Evolutionary conservation across 140 eudicot genomes (phyloP), one percentile per base, ranked within the genome.

Genomic region (Bidens hawaiensis): DNA sequence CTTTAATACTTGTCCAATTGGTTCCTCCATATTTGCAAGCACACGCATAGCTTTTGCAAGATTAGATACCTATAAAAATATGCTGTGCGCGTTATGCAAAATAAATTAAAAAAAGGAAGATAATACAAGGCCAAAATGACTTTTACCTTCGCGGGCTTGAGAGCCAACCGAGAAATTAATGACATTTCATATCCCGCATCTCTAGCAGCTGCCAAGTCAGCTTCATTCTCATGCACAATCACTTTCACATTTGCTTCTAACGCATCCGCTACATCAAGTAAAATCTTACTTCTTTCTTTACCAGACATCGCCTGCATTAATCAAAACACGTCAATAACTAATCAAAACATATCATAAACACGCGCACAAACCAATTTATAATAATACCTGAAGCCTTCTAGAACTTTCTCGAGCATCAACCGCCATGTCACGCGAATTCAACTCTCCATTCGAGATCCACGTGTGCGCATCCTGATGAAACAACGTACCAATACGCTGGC

Each of bases 21-120:
- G 99, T 64, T 93, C 99, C 67, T 93, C 95, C 96, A 88, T 93
- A 53, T 85, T 86, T 43, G 97, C 97, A 71, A 93, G 95, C 49
- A 85, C 86, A 15, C 97, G 99, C 73, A 93, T 81, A 36, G 97
- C 73, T 49, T 85, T 88, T 43, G 99, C 99, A 59, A 93, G 97
- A 73, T 79, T 73, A 34, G 83, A 52, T 55, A 93, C 70, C 99
- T 93, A 58, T 46, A 45, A 42, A n/a, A 19, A 34, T 59, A 60
- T n/a, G 52, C 46, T 16, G 50, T 18, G 57, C 16, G 38, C 38
- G 33, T 26, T 52, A 60, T 34, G 48, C 16, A 6, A 7, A 5
- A 23, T 12, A 61, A 41, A 27, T 12, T 6, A n/a, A 11, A 6
- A 52, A 22, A 24, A 26, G 43, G 22, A 7, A 13, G 14, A 43